These are phyloP conservation scores for Boechera divaricarpa DNA, from an alignment of 345 rosid genomes.

Conservation along the genomic window DNA sequence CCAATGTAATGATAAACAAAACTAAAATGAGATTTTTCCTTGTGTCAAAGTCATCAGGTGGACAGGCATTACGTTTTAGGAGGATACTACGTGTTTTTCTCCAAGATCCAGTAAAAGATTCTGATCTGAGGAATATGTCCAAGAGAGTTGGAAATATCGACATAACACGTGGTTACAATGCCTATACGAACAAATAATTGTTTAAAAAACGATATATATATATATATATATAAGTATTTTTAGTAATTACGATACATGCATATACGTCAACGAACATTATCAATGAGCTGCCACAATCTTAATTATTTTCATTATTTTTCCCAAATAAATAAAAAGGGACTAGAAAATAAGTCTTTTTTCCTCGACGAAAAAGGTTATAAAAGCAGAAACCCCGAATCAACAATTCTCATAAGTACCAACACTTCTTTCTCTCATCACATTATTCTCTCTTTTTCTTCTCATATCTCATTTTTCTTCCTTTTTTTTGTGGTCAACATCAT, in stretches of 20 bases:
- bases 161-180: slow-evolving; percentile 40
- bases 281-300: slow-evolving; percentile 35
- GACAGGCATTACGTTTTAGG: not conserved
- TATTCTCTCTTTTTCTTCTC: not conserved
- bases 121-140: slow-evolving; percentile 29
- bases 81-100: slow-evolving; percentile 15
- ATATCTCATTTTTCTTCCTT: not conserved
- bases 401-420: not conserved
- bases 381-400: slow-evolving; percentile 23
- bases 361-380: slow-evolving; percentile 32
- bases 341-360: not conserved
- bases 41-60: not conserved
- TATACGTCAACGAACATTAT: slow-evolving; percentile 11
- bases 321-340: not conserved
- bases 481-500: too few species aligned
- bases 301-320: slow-evolving; percentile 19
- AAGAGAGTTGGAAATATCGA: slow-evolving; percentile 15
- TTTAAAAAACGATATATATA: not conserved
- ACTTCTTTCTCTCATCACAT: not conserved
- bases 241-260: not conserved
- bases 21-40: not conserved
- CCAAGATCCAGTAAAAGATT: slow-evolving; percentile 25
- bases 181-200: slow-evolving; percentile 25
- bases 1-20: not conserved
- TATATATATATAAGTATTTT: not conserved